A percentile compares a stretch with the other conserved stretches of the same genome.
These are phyloP conservation scores for Moringa oleifera DNA, from an alignment of 345 rosid species.

Conservation along the genomic window DNA sequence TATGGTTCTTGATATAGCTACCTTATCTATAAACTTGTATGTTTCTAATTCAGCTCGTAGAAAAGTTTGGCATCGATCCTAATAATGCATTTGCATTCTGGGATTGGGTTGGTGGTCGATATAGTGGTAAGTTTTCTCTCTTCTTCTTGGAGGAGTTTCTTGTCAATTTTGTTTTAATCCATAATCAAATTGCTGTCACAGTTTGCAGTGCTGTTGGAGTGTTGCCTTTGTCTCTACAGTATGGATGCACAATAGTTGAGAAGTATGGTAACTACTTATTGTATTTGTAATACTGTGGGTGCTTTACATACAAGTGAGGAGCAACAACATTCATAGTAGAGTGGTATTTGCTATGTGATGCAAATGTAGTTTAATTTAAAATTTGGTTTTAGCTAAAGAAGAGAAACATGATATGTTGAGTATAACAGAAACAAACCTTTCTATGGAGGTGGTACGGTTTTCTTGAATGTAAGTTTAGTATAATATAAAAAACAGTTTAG, in stretches of 20 bases:
- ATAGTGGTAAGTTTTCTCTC: conserved; percentile 60
- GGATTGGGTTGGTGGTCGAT: conserved; percentile 99
- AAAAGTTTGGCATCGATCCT: conserved; percentile 95
- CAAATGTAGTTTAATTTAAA: background rate
- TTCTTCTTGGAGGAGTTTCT: conserved; percentile 10
- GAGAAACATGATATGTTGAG: background rate
- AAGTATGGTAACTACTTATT: conserved; percentile 56
- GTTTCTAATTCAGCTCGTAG: conserved; percentile 64
- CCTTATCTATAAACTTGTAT: background rate
- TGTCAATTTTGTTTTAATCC: conserved; percentile 13
- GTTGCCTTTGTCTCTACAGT: conserved; percentile 87
- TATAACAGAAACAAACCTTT: too few species aligned
- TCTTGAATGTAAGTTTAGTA: background rate
- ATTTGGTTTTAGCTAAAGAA: too few species aligned
- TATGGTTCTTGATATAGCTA: background rate
- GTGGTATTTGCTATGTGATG: background rate
- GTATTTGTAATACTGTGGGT: conserved; percentile 4
- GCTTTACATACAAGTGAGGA: background rate
- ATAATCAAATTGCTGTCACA: conserved; percentile 31
- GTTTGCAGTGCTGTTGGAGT: conserved; percentile 99
- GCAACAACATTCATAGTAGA: background rate
- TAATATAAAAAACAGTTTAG: background rate
- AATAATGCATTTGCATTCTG: conserved; percentile 96
- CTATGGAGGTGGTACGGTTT: background rate
- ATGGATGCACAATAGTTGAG: conserved; percentile 83